These are phyloP conservation scores for Williopsis jadinii DNA, from an alignment of 1,139 yeast species.

Conservation along the genomic window DNA sequence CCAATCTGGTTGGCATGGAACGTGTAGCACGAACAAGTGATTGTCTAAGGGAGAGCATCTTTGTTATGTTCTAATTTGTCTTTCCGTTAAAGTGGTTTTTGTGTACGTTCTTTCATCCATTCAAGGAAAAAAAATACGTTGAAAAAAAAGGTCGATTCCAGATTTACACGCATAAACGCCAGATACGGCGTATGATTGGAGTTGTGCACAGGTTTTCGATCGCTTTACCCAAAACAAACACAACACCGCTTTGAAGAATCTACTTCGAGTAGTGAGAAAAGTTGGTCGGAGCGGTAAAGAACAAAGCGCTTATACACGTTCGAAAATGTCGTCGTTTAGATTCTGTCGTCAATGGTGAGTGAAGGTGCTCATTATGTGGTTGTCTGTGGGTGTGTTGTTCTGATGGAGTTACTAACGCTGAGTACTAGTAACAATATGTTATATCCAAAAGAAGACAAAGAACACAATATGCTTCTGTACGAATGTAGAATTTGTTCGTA, in stretches of 20 bases:
- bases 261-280: background rate
- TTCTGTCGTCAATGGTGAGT: constrained; percentile 78
- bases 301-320: background rate
- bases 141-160: no score
- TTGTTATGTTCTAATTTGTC: background rate
- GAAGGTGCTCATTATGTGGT: no score
- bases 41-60: constrained; percentile 12
- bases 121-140: no score
- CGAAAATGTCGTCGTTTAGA: constrained; percentile 70
- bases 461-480: constrained; percentile 59
- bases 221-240: no score
- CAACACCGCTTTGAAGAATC: no score
- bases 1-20: constrained; percentile 17
- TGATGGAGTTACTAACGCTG: background rate
- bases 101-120: no score
- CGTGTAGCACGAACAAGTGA: constrained; percentile 17
- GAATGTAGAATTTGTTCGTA: constrained; percentile 95
- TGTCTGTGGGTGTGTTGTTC: no score
- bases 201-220: no score
- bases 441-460: constrained; percentile 94
- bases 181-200: no score
- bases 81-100: no score
- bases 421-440: constrained; percentile 76
- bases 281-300: background rate
- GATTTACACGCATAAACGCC: no score